Evolutionary conservation across 305 asterid species (phyloP).

Genomic region (Ilex paraguariensis): DNA sequence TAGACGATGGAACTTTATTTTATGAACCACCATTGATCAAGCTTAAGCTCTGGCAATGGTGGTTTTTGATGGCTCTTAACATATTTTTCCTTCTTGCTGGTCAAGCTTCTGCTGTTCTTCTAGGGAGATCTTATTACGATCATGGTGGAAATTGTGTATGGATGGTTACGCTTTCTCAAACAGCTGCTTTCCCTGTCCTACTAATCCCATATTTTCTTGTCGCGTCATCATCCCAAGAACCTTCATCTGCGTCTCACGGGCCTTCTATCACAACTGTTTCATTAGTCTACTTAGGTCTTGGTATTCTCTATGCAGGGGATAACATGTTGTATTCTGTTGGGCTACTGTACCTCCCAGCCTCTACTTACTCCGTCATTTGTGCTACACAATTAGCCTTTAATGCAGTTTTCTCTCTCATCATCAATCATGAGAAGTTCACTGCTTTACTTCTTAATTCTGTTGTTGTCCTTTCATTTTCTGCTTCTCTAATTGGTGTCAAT

Average conservation of each 20-base stretch:
- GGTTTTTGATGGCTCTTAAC: constrained; percentile 13
- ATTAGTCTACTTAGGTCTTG: constrained; percentile 46
- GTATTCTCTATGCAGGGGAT: constrained; percentile 65
- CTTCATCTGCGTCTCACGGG: constrained; percentile 20
- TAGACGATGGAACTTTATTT: not conserved
- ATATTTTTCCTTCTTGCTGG: constrained; percentile 11
- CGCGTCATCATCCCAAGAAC: constrained; percentile 6
- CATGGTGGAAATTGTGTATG: constrained; percentile 24
- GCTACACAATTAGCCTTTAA: constrained; percentile 83
- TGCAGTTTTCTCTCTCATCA: constrained; percentile 67
- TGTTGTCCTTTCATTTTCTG: constrained; percentile 59
- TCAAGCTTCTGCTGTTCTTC: constrained; percentile 18
- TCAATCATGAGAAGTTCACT: constrained; percentile 70
- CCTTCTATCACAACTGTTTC: constrained; percentile 34
- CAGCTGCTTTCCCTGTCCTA: constrained; percentile 15
- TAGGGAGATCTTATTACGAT: constrained; percentile 16
- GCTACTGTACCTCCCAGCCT: constrained; percentile 79
- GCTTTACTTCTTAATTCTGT: constrained; percentile 67
- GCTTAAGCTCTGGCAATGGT: constrained; percentile 8
- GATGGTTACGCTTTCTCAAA: constrained; percentile 20
- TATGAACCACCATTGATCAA: not conserved
- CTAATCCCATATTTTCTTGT: constrained; percentile 1
- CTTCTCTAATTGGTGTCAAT: constrained; percentile 62
- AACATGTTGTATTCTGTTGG: constrained; percentile 83
- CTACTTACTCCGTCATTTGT: constrained; percentile 88